These are phyloP conservation scores for Alternaria sp. DNA, from an alignment of 2,329 filamentous ascomycete species.

Conservation along the genomic window DNA sequence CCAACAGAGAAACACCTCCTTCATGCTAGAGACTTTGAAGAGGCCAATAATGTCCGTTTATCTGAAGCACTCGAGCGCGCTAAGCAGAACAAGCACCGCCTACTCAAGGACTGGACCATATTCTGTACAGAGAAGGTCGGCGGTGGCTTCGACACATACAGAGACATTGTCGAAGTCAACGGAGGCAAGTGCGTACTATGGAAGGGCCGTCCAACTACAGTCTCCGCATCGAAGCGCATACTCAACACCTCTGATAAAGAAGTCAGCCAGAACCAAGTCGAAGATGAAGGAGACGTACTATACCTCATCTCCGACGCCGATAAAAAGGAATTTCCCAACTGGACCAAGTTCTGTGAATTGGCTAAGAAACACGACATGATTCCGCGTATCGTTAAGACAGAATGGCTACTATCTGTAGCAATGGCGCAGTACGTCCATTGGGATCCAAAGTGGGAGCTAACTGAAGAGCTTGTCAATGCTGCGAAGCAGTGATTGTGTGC, in stretches of 20 bases:
- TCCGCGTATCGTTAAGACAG: conserved; percentile 79
- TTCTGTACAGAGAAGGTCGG: conserved; percentile 84
- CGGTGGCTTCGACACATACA: conserved; percentile 85
- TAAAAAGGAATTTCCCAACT: conserved; percentile 75
- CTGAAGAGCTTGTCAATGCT: conserved; percentile 43
- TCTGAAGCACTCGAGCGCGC: conserved; percentile 74
- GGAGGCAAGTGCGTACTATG: conserved; percentile 84
- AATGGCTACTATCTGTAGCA: conserved; percentile 89
- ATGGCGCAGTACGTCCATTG: conserved; percentile 79
- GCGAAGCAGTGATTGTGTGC: conserved; percentile 22
- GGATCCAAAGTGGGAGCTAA: conserved; percentile 47
- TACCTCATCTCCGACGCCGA: conserved; percentile 78
- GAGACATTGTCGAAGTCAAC: conserved; percentile 85
- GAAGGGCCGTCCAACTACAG: conserved; percentile 74
- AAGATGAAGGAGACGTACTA: conserved; percentile 64
- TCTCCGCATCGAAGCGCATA: conserved; percentile 58
- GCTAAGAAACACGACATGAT: conserved; percentile 79
- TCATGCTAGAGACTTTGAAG: conserved; percentile 76
- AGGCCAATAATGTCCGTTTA: conserved; percentile 73
- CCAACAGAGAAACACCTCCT: conserved; percentile 72
- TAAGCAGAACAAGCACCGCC: conserved; percentile 75
- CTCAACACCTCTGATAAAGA: conserved; percentile 37
- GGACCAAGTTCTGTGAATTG: conserved; percentile 81
- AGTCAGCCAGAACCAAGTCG: conserved; percentile 67
- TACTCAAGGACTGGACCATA: conserved; percentile 78